Conservation (phyloP, 2,329 filamentous ascomycete species). For the Botrytis aclada region DNA sequence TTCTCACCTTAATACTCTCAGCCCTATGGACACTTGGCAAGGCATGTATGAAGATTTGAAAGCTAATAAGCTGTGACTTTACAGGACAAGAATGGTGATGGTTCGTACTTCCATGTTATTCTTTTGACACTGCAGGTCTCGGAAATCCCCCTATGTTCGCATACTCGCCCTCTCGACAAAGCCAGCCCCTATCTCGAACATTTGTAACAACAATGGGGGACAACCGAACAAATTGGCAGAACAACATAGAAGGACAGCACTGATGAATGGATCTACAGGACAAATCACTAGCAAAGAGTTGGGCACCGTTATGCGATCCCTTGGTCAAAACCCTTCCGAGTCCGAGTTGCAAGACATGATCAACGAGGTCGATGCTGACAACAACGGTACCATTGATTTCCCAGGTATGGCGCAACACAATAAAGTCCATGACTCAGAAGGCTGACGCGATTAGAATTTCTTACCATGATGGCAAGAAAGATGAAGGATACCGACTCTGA, state of each 20-base stretch:
- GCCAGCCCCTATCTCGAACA: conserved; percentile 4
- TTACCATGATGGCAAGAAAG: conserved; percentile 92
- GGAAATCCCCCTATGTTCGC: not conserved
- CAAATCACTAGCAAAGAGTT: conserved; percentile 92
- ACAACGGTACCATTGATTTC: conserved; percentile 90
- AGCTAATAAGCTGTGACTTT: conserved; percentile 32
- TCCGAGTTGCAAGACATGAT: conserved; percentile 92
- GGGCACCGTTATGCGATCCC: conserved; percentile 85
- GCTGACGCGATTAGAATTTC: conserved; percentile 61
- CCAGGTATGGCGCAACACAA: conserved; percentile 59
- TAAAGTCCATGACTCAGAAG: conserved; percentile 30
- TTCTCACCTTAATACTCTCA: conserved; percentile 15
- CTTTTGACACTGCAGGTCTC: not conserved
- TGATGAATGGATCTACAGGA: conserved; percentile 48
- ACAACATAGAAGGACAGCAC: not conserved
- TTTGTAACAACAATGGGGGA: not conserved
- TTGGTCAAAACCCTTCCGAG: conserved; percentile 86
- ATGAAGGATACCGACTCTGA: conserved; percentile 93
- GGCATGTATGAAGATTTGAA: conserved; percentile 25
- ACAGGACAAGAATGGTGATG: conserved; percentile 88
- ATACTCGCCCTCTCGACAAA: not conserved
- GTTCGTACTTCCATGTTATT: conserved; percentile 52
- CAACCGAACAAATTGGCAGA: not conserved
- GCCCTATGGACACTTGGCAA: conserved; percentile 24
- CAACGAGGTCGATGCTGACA: conserved; percentile 89